Evolutionary conservation across 352 stramenopile genomes (phyloP).

Genomic region (Phytophthora vignae): DNA sequence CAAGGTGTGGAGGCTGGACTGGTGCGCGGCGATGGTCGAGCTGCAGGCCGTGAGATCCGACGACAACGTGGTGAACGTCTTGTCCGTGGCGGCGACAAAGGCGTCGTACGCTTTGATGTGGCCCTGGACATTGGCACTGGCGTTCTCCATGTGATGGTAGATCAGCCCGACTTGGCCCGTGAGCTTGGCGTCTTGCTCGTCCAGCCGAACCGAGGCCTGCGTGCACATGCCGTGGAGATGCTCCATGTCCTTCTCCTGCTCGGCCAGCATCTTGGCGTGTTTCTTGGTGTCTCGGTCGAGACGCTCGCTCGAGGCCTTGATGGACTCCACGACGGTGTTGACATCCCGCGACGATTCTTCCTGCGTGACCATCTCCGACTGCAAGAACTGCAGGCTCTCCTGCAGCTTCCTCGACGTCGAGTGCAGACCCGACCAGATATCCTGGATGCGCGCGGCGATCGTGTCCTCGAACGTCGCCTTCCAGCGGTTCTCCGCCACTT

Average conservation of each 20-base stretch:
- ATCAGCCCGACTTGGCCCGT: slow-evolving; percentile 36
- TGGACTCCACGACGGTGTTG: slow-evolving; percentile 32
- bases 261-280: slow-evolving; percentile 24
- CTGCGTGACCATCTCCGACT: slow-evolving; percentile 59
- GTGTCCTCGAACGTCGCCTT: slow-evolving; percentile 59
- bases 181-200: slow-evolving; percentile 37
- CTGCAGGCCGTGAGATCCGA: slow-evolving; percentile 42
- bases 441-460: slow-evolving; percentile 56
- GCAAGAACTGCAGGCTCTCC: slow-evolving; percentile 48
- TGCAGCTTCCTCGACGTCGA: slow-evolving; percentile 44
- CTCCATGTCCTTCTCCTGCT: slow-evolving; percentile 43
- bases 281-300: slow-evolving; percentile 31
- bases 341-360: slow-evolving; percentile 49
- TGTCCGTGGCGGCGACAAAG: slow-evolving; percentile 42
- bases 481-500: slow-evolving; percentile 65
- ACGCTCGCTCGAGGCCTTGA: slow-evolving; percentile 28
- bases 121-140: background rate
- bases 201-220: slow-evolving; percentile 33
- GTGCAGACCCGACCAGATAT: slow-evolving; percentile 63
- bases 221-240: slow-evolving; percentile 40
- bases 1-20: slow-evolving; percentile 39
- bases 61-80: slow-evolving; percentile 37
- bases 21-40: slow-evolving; percentile 39
- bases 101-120: slow-evolving; percentile 33
- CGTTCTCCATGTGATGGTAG: slow-evolving; percentile 19